Base-by-base conservation (phyloP, 345 rosid genomes). In the Rubroshorea leprosula region DNA sequence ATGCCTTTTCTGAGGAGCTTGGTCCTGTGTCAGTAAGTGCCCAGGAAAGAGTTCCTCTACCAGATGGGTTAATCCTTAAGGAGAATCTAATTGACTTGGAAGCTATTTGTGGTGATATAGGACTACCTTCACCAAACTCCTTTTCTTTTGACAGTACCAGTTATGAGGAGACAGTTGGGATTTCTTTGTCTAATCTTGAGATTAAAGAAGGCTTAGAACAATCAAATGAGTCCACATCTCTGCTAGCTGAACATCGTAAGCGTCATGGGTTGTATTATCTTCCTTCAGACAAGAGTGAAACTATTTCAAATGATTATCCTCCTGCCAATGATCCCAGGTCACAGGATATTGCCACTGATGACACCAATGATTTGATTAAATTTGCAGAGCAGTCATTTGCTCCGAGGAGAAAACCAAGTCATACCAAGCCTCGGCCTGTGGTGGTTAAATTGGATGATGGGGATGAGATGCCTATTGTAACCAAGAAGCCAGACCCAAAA, bases 361-460 rank as follows among this genome's bases (percentile, higher is more conserved):
- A 74, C 52, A 57, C 74, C 3, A 68, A 66, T 51, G 80, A 74
- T 74, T 75, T 83, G 24, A 71, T 66, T 55, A 78, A 74, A 69
- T 78, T 87, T 58, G 67, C 87, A 0, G 79, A 64, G 38, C 82
- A 81, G 56, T 83, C 89, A 17, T 73, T 85, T 41, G 63, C 64
- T 49, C 67, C 76, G 10, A 81, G 76, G 75, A 83, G 71, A 64
- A 94, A 81, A 69, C 57, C 74, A 29, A 83, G 66, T 65, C 68
- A 69, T 57, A 73, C 77, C 22, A 93, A 93, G 65, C 79, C 81
- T 18, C 87, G 99, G 79, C 97, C 99, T 51, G 92, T 90, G 56
- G 96, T 94, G 50, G 95, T 94, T 62, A 82, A 81, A 76, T 80
- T 94, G 68, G 95, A 90, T 61, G 91, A 81, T 66, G 90, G 76